Evolutionary conservation across 1,284 basidiomycete genomes (phyloP).

Genomic region (Ganoderma lingzhi): DNA sequence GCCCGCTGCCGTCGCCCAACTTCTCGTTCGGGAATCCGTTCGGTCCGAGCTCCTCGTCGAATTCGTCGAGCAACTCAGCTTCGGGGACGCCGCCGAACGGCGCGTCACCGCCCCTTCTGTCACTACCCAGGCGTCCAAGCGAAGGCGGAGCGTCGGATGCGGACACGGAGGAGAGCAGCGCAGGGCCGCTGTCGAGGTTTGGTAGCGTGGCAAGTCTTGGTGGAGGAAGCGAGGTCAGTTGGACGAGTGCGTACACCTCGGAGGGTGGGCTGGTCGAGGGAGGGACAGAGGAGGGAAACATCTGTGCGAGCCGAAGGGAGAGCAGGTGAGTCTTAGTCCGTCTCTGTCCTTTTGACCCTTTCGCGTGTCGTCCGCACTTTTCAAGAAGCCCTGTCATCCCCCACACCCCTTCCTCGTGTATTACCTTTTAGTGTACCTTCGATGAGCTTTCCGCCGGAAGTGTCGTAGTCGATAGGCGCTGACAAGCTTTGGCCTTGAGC

Average conservation of each 20-base stretch:
- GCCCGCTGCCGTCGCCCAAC: conserved; percentile 72
- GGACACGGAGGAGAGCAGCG: conserved; percentile 36
- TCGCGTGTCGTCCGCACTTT: not conserved
- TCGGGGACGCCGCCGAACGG: conserved; percentile 30
- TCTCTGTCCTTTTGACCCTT: not conserved
- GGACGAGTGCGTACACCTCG: conserved; percentile 35
- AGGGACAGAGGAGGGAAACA: conserved; percentile 22
- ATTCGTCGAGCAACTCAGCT: conserved; percentile 26
- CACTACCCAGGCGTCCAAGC: conserved; percentile 27
- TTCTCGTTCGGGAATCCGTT: conserved; percentile 66
- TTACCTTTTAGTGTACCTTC: not conserved
- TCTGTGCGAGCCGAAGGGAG: conserved; percentile 28
- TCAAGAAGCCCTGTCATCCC: not conserved
- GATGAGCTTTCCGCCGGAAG: not conserved
- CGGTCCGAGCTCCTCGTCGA: conserved; percentile 43
- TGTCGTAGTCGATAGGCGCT: conserved; percentile 11
- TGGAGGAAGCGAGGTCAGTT: conserved; percentile 38
- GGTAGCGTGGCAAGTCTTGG: conserved; percentile 40
- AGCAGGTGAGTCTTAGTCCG: conserved; percentile 34
- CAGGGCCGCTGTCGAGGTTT: conserved; percentile 34
- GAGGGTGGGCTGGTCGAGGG: conserved; percentile 27
- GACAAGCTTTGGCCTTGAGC: conserved; percentile 11
- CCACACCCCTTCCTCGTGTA: not conserved
- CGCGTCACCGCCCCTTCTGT: conserved; percentile 28
- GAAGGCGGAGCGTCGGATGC: conserved; percentile 32